These are phyloP conservation scores for Coemansia umbellata DNA, from an alignment of 192 early-diverging fungal genomes.

Conservation along the genomic window DNA sequence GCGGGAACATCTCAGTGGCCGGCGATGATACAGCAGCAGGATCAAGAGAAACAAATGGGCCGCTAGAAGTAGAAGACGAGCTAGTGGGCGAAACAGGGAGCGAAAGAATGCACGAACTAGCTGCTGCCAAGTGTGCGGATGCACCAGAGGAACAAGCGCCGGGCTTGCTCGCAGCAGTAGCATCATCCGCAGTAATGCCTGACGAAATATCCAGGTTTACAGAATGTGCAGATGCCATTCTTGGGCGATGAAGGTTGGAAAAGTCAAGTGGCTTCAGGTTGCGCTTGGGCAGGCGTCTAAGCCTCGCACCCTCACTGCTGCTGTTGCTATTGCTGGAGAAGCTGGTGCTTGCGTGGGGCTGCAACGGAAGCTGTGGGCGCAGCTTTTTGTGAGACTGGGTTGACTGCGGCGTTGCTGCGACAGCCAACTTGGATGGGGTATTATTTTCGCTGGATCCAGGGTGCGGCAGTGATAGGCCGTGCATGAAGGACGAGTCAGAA, in stretches of 20 bases:
- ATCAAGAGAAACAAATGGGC: not conserved
- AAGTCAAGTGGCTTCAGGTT: conserved; percentile 53
- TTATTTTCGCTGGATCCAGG: conserved; percentile 2
- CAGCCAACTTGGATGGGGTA: conserved; percentile 8
- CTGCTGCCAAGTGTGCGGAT: not conserved
- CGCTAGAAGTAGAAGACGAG: conserved; percentile 10
- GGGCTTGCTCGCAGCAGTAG: conserved; percentile 26
- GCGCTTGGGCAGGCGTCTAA: conserved; percentile 47
- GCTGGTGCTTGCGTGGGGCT: not conserved
- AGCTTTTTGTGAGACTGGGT: conserved; percentile 5
- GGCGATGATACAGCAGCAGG: not conserved
- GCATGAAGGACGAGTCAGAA: conserved; percentile 17
- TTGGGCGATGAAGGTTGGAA: conserved; percentile 32
- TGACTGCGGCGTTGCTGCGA: not conserved
- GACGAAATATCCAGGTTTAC: conserved; percentile 4
- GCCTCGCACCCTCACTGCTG: conserved; percentile 16
- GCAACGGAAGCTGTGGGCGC: not conserved
- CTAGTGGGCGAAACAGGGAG: conserved; percentile 42
- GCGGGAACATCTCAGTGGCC: not conserved
- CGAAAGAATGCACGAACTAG: conserved; percentile 8
- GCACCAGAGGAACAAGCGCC: conserved; percentile 23
- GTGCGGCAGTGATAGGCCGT: conserved; percentile 9
- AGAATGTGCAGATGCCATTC: conserved; percentile 9
- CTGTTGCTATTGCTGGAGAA: not conserved
- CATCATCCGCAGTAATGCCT: conserved; percentile 20